Evolutionary conservation across 306 rosid species (phyloP).

Genomic region (Cicer bijugum): DNA sequence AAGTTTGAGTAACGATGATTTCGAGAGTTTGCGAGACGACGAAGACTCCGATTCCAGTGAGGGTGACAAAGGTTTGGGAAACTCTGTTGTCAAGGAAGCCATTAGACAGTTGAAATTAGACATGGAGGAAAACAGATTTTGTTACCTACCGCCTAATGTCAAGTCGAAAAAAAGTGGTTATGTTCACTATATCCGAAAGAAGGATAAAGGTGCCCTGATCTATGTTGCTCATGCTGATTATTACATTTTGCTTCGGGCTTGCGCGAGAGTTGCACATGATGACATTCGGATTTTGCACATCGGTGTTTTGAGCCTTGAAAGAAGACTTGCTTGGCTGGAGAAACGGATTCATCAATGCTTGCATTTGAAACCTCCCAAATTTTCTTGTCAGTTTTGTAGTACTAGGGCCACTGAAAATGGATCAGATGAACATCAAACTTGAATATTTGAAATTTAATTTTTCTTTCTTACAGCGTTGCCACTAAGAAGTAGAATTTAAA

Average conservation of each 20-base stretch:
- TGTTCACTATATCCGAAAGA: conserved; percentile 77
- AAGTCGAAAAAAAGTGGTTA: conserved; percentile 56
- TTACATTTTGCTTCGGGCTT: conserved; percentile 81
- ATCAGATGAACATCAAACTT: conserved; percentile 42
- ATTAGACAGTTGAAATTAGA: conserved; percentile 65
- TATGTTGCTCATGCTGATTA: conserved; percentile 90
- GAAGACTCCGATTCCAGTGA: conserved; percentile 41
- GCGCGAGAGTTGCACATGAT: conserved; percentile 71
- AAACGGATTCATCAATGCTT: conserved; percentile 56
- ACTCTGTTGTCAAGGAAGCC: conserved; percentile 52
- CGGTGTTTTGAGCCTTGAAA: conserved; percentile 76
- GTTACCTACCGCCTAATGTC: conserved; percentile 67
- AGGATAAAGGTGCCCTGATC: conserved; percentile 60
- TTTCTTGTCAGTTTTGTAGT: conserved; percentile 70
- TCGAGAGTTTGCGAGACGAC: conserved; percentile 36
- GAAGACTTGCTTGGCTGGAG: conserved; percentile 78
- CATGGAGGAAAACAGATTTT: conserved; percentile 87
- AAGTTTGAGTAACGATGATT: conserved; percentile 36
- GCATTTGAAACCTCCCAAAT: conserved; percentile 51
- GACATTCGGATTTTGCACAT: conserved; percentile 74
- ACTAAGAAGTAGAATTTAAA: no score
- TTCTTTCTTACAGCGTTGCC: neutral
- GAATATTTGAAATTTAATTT: conserved; percentile 40
- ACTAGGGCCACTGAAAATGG: conserved; percentile 44
- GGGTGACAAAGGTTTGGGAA: conserved; percentile 36